These are phyloP conservation scores for Taphrina sp. DNA, from an alignment of 1,139 yeast species.

Conservation along the genomic window DNA sequence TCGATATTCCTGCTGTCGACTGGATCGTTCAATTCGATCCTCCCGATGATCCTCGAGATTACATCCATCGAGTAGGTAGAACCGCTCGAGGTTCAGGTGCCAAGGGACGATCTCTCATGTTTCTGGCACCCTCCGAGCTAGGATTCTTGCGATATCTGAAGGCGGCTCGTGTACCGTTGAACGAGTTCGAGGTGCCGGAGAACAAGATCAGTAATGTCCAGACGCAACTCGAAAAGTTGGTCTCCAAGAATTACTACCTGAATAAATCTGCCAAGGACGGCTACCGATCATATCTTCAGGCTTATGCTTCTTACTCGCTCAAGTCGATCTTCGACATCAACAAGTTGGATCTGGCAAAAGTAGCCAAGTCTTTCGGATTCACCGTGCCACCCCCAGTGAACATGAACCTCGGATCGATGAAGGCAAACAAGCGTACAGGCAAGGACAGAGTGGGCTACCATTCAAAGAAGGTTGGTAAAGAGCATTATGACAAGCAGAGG, in stretches of 20 bases:
- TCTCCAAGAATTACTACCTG: conserved; percentile 87
- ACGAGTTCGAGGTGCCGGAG: conserved; percentile 93
- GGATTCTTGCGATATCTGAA: conserved; percentile 92
- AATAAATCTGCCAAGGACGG: conserved; percentile 98
- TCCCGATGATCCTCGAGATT: conserved; percentile 98
- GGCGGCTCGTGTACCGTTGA: conserved; percentile 94
- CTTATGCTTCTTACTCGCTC: conserved; percentile 92
- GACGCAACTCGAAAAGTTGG: conserved; percentile 83
- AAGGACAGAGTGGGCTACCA: conserved; percentile 30
- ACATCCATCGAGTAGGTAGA: conserved; percentile 96
- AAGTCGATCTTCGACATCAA: conserved; percentile 95
- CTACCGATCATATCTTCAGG: conserved; percentile 91
- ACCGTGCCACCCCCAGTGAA: conserved; percentile 95
- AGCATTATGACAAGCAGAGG: conserved; percentile 31
- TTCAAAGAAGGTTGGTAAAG: conserved; percentile 31
- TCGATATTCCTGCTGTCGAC: conserved; percentile 95
- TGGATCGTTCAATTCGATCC: conserved; percentile 98
- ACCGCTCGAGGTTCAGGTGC: conserved; percentile 95
- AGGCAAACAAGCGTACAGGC: conserved; percentile 53
- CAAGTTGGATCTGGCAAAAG: conserved; percentile 87
- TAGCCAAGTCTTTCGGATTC: conserved; percentile 92
- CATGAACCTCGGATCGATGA: conserved; percentile 78
- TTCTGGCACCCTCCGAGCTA: conserved; percentile 85
- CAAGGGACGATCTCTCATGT: conserved; percentile 91
- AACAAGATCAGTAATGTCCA: conserved; percentile 95